Evolutionary conservation across 164 flowering plant genomes (phyloP), one percentile per base, ranked within the genome.

Genomic region (Stephania japonica): DNA sequence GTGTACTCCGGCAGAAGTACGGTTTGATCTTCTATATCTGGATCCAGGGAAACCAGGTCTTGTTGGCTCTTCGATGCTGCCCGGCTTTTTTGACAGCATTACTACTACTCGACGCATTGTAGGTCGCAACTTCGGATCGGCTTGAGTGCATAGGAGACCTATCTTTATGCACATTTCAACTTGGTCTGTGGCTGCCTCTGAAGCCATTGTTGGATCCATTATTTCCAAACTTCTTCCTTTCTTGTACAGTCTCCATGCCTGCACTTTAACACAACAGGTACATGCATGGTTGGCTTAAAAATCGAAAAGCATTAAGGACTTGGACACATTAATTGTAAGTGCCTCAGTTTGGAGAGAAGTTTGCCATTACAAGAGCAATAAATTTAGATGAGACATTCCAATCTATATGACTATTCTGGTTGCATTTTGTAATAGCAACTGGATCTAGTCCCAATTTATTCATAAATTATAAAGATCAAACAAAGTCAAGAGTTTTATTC

Each of bases 211-310:
- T 0, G 88, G 84, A 77, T 95, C 99, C 80, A 91, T 72, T 1
- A 91, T 82, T 78, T 93, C 98, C 80, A 85, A 71, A 78, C 87
- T 84, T 72, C 77, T 80, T 5, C 86, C 86, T 67, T 80, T 89
- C 84, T 87, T 90, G 84, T 83, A 88, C 4, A 85, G 79, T 78
- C 85, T 91, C 79, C 85, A 91, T 73, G 83, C 91, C 98, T 94
- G 83, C 24, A 65, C n/a, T 19, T 23, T 7, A 75, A 24, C 47
- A 69, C 43, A 5, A 68, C n/a, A n/a, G n/a, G n/a, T n/a, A n/a
- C n/a, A n/a, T n/a, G n/a, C n/a, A n/a, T n/a, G n/a, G n/a, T n/a
- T n/a, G n/a, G n/a, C n/a, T n/a, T n/a, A n/a, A n/a, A n/a, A n/a
- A n/a, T n/a, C n/a, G n/a, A n/a, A n/a, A n/a, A n/a, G n/a, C n/a